Conservation (phyloP, 805 yeast genomes). For the Hanseniaspora thailandica region DNA sequence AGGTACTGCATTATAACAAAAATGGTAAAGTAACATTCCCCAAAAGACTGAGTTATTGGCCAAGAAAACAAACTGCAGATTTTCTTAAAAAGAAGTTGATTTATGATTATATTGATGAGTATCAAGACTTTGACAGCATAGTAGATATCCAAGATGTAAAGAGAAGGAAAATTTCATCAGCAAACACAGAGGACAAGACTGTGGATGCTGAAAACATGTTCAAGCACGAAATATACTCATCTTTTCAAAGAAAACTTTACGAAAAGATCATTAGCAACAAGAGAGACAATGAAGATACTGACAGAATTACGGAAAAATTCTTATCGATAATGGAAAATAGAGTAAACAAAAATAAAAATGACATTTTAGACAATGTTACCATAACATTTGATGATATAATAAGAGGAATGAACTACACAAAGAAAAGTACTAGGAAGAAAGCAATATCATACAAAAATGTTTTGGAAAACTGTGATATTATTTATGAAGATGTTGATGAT, state of each 20-base stretch:
- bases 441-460: neutral
- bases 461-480: neutral
- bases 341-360: neutral
- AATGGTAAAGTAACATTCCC: conserved; percentile 1
- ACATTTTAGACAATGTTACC: neutral
- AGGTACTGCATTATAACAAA: conserved; percentile 1
- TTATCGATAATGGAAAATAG: neutral
- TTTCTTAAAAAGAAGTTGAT: neutral
- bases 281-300: neutral
- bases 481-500: conserved; percentile 2
- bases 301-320: neutral
- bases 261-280: neutral
- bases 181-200: neutral
- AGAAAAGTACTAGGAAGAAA: neutral
- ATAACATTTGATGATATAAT: conserved; percentile 3
- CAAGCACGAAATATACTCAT: neutral
- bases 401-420: conserved; percentile 3
- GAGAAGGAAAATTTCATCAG: neutral
- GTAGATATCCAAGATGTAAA: neutral
- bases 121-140: neutral
- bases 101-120: conserved; percentile 5
- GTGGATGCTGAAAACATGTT: neutral
- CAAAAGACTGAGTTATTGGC: conserved; percentile 9
- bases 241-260: neutral
- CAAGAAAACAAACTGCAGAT: conserved; percentile 11